Evolutionary conservation across 2,329 filamentous ascomycete species (phyloP).

Genomic region (Paraconiothyrium brasiliense): DNA sequence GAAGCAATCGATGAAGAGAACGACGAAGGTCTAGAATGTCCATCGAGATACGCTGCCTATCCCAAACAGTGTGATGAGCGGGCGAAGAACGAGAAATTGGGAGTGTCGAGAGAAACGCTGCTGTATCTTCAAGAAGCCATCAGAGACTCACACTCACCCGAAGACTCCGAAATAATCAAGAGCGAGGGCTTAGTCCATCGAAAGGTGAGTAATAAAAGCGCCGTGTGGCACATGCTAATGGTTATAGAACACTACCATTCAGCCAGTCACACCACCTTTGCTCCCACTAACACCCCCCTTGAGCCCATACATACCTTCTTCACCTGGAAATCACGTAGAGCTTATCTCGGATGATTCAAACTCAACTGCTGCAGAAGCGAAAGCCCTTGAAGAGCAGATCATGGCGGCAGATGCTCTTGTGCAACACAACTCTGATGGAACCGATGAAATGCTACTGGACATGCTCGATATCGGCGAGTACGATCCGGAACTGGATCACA

Average conservation of each 20-base stretch:
- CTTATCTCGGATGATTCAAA: conserved; percentile 49
- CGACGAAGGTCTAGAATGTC: conserved; percentile 57
- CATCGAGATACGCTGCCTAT: conserved; percentile 44
- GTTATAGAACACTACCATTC: conserved; percentile 36
- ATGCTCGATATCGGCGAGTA: conserved; percentile 32
- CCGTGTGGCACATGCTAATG: conserved; percentile 26
- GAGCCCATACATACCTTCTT: conserved; percentile 52
- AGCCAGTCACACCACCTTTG: conserved; percentile 58
- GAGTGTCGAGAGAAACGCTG: conserved; percentile 47
- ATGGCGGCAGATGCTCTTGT: conserved; percentile 45
- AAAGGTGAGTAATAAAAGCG: conserved; percentile 29
- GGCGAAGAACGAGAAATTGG: conserved; percentile 49
- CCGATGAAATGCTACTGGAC: conserved; percentile 45
- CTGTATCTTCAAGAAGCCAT: conserved; percentile 49
- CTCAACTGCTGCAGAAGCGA: conserved; percentile 44
- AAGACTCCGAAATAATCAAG: conserved; percentile 34
- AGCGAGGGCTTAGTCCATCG: conserved; percentile 26
- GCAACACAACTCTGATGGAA: conserved; percentile 43
- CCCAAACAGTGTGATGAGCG: conserved; percentile 33
- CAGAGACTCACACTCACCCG: conserved; percentile 29
- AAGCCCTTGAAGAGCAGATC: conserved; percentile 45
- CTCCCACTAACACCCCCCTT: conserved; percentile 55
- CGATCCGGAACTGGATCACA: conserved; percentile 27
- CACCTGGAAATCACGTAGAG: conserved; percentile 49
- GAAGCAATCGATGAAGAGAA: conserved; percentile 51